Percentiles rank a stretch among this genome's conserved stretches.
Evolutionary conservation across 345 rosid genomes (phyloP).

Genomic region (Abelmoschus esculentus): DNA sequence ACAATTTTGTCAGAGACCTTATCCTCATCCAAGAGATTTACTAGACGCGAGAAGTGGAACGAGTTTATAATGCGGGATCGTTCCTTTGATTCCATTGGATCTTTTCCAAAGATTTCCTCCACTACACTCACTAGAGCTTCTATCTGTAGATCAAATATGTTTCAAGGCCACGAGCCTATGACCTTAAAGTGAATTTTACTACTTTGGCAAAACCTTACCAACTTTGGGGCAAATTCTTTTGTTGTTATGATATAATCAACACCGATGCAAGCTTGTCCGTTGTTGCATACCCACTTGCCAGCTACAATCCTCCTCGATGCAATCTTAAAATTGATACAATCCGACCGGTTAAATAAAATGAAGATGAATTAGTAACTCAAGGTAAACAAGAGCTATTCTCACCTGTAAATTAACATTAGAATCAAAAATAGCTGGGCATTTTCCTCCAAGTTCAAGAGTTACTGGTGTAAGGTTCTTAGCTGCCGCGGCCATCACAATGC

Average conservation of each 20-base stretch:
- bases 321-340: slow-evolving; percentile 39
- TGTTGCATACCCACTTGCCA: slow-evolving; percentile 92
- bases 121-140: slow-evolving; percentile 48
- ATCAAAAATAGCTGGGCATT: slow-evolving; percentile 83
- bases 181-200: background rate
- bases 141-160: slow-evolving; percentile 35
- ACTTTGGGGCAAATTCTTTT: slow-evolving; percentile 57
- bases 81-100: slow-evolving; percentile 69
- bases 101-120: slow-evolving; percentile 64
- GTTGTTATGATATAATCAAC: slow-evolving; percentile 80
- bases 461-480: slow-evolving; percentile 97
- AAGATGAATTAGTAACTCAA: background rate
- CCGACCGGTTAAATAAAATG: background rate
- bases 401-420: slow-evolving; percentile 64
- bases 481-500: slow-evolving; percentile 92
- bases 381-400: slow-evolving; percentile 12
- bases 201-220: slow-evolving; percentile 46
- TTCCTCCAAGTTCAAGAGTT: slow-evolving; percentile 91
- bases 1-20: slow-evolving; percentile 76
- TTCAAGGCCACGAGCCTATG: background rate
- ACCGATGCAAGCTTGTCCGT: slow-evolving; percentile 85
- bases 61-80: slow-evolving; percentile 70
- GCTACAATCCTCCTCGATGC: slow-evolving; percentile 59
- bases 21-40: slow-evolving; percentile 74
- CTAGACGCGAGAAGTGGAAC: slow-evolving; percentile 65